phyloP scores from a whole-genome alignment of 1,139 yeast genomes.

The Pneumocystis carinii region DNA sequence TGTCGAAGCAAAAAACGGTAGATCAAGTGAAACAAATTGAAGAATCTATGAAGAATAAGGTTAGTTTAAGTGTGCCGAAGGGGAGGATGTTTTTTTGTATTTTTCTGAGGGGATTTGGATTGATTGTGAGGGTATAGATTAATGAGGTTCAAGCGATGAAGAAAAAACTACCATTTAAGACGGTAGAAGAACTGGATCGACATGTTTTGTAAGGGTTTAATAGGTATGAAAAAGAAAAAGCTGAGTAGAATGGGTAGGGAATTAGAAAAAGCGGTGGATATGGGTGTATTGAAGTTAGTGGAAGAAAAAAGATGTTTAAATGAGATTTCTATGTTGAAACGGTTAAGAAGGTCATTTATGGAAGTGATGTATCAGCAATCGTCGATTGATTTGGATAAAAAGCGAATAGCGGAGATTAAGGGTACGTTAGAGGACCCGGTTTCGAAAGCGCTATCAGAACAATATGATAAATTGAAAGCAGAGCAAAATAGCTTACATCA shows the following conservation, averaged over 20 bases:
- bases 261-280: slow-evolving; percentile 60
- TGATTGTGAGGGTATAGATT: slow-evolving; percentile 25
- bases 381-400: slow-evolving; percentile 66
- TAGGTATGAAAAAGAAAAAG: background rate
- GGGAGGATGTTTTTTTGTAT: background rate
- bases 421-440: slow-evolving; percentile 47
- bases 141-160: slow-evolving; percentile 58
- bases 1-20: slow-evolving; percentile 49
- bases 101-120: no score
- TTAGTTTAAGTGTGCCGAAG: background rate
- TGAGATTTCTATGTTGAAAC: slow-evolving; percentile 74
- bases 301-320: slow-evolving; percentile 78
- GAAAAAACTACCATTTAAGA: slow-evolving; percentile 54
- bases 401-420: slow-evolving; percentile 62
- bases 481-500: slow-evolving; percentile 46
- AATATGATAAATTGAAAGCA: slow-evolving; percentile 44
- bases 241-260: slow-evolving; percentile 4
- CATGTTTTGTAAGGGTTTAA: slow-evolving; percentile 35
- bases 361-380: slow-evolving; percentile 61
- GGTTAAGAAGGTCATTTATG: slow-evolving; percentile 65
- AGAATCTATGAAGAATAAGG: slow-evolving; percentile 53
- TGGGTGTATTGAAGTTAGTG: slow-evolving; percentile 73
- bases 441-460: slow-evolving; percentile 43
- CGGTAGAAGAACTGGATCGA: slow-evolving; percentile 62
- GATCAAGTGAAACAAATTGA: slow-evolving; percentile 66